Base-by-base conservation (phyloP, 768 basidiomycete species). In the Cystofilobasidium bisporidii region DNA sequence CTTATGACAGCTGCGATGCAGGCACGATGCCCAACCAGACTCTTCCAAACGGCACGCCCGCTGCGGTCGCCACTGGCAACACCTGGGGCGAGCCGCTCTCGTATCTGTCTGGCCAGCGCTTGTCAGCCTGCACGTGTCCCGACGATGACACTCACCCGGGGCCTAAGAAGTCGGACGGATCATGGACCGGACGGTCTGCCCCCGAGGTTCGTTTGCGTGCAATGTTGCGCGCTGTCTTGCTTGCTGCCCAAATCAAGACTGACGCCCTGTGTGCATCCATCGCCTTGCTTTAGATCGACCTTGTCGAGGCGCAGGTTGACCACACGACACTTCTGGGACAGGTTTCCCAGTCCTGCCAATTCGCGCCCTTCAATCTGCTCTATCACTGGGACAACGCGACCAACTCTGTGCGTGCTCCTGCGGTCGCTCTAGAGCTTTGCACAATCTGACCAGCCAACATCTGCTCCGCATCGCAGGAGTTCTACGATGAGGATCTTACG, bases 91-190 rank as follows among this genome's bases (percentile, higher is more conserved):
- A 56, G 53, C 53, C 53, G 26, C 53, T 56, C 3, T 56, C 53
- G 12, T 56, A 17, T 12, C 30, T 62, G 5, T 15, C 26, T 2
- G 61, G 61, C 15, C 61, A 62, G 40, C 61, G 61, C 26, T 79
- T 96, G 32, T 90, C 88, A 8, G 80, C 87, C 56, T 97, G 94
- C 77, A 97, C 94, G 2, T 97, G 94, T 74, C 77, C 81, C 17
- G 85, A 85, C 30, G 88, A 93, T 77, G 80, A 85, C 14, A 73
- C 71, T 11, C 92, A 96, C 77, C 93, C 93, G 5, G 93, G 93
- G 14, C 92, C 92, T 26, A 76, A 84, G 57, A 85, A 86, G 68
- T 69, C 78, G 0, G 88, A 94, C 71, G 91, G 91, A 33, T 81
- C 85, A 2, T 92, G 84, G 73, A 33, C 33, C 22, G 61, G 61